Percentiles rank a stretch among this genome's conserved stretches.
Conservation (phyloP, 2,329 filamentous ascomycete genomes). For the Periglandula ipomoeae region DNA sequence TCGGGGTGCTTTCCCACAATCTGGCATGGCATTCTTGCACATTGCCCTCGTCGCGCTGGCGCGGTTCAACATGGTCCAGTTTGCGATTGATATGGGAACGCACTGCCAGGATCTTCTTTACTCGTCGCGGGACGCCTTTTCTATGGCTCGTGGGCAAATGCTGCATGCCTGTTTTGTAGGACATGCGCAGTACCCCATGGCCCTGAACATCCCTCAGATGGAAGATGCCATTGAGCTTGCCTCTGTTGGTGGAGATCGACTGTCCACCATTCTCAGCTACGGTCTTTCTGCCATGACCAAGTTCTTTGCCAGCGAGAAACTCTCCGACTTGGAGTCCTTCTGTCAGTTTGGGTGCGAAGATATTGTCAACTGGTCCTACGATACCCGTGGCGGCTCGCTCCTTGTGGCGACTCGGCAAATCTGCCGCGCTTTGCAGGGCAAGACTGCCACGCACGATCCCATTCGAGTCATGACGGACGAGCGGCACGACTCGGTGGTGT, state of each 20-base stretch:
- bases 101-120: conserved; percentile 57
- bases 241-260: conserved; percentile 58
- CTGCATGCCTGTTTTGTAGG: conserved; percentile 61
- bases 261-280: conserved; percentile 62
- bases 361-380: conserved; percentile 60
- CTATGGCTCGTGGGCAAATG: conserved; percentile 59
- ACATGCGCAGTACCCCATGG: conserved; percentile 57
- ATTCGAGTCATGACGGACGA: conserved; percentile 56
- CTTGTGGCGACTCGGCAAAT: conserved; percentile 58
- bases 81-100: conserved; percentile 55
- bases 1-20: conserved; percentile 58
- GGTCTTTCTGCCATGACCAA: conserved; percentile 58
- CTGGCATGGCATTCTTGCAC: conserved; percentile 58
- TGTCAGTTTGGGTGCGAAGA: conserved; percentile 67
- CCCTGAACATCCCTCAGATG: conserved; percentile 47
- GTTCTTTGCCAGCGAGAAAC: conserved; percentile 61
- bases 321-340: conserved; percentile 59
- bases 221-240: conserved; percentile 59
- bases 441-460: conserved; percentile 47
- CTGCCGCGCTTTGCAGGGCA: conserved; percentile 63
- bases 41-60: conserved; percentile 57
- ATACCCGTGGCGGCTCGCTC: conserved; percentile 62
- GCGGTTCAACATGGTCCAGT: conserved; percentile 61
- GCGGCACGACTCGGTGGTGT: conserved; percentile 49
- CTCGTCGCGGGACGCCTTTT: conserved; percentile 53